Evolutionary conservation across 768 basidiomycete species (phyloP).

Genomic region (Rhodotorula diobovata): DNA sequence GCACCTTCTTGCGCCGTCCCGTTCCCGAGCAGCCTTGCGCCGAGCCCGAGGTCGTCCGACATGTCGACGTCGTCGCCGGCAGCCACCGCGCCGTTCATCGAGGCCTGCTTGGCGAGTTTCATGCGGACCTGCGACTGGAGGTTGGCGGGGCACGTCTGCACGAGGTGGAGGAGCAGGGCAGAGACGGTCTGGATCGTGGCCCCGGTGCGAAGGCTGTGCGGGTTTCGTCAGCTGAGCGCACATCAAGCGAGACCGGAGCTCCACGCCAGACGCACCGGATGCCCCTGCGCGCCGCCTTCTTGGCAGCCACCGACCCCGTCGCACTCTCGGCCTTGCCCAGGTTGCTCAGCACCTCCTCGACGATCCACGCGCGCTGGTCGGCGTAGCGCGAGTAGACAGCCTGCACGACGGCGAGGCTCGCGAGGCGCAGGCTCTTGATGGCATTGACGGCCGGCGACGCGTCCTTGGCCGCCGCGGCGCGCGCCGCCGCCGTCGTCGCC

Average conservation of each 20-base stretch:
- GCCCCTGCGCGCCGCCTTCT: slow-evolving; percentile 81
- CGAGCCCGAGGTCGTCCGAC: not conserved
- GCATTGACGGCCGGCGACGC: slow-evolving; percentile 57
- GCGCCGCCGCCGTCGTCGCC: slow-evolving; percentile 53
- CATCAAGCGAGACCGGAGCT: not conserved
- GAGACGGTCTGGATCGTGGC: slow-evolving; percentile 88
- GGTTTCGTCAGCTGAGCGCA: not conserved
- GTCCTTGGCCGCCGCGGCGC: slow-evolving; percentile 53
- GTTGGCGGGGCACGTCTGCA: slow-evolving; percentile 88
- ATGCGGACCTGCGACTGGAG: slow-evolving; percentile 52
- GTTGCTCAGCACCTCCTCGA: slow-evolving; percentile 91
- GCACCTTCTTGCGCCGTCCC: slow-evolving; percentile 10
- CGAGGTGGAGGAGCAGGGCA: slow-evolving; percentile 86
- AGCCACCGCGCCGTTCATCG: slow-evolving; percentile 49
- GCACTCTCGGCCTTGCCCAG: slow-evolving; percentile 54
- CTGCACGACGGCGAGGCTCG: slow-evolving; percentile 75
- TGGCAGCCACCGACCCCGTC: slow-evolving; percentile 77
- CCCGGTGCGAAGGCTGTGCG: slow-evolving; percentile 73
- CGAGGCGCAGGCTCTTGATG: slow-evolving; percentile 73
- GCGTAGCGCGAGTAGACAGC: slow-evolving; percentile 88
- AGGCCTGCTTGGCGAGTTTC: slow-evolving; percentile 45
- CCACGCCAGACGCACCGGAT: slow-evolving; percentile 72
- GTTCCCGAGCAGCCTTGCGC: not conserved
- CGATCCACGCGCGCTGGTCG: slow-evolving; percentile 89
- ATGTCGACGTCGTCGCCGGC: slow-evolving; percentile 5